These are phyloP conservation scores for Entomortierella chlamydospora DNA, from an alignment of 192 early-diverging fungal species.

Conservation along the genomic window DNA sequence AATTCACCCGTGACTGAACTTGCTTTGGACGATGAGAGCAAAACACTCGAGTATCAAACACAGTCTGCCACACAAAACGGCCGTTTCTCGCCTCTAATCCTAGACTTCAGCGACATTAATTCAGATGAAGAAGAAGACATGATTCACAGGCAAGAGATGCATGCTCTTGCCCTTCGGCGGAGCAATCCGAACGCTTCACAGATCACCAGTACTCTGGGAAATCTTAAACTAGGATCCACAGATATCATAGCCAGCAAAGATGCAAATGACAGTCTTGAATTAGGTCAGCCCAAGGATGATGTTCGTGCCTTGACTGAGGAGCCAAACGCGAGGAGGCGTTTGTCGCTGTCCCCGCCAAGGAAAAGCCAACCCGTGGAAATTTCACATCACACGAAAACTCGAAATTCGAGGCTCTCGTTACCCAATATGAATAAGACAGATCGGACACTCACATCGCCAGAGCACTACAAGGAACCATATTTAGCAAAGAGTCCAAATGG, in stretches of 20 bases:
- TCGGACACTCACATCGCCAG: neutral
- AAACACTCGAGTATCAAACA: conserved; percentile 10
- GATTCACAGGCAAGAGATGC: neutral
- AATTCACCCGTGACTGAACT: neutral
- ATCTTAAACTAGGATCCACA: neutral
- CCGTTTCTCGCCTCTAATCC: neutral
- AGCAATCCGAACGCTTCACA: neutral
- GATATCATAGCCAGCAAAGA: neutral
- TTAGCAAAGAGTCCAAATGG: neutral
- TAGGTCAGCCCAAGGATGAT: neutral
- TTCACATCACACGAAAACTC: neutral
- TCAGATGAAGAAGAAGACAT: conserved; percentile 20
- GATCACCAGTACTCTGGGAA: neutral
- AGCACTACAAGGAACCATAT: neutral
- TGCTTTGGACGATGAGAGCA: neutral
- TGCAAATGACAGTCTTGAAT: neutral
- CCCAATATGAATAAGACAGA: neutral
- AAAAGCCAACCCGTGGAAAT: neutral
- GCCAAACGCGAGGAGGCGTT: neutral
- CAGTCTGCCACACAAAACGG: neutral
- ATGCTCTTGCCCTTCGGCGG: neutral
- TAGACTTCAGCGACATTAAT: conserved; percentile 4
- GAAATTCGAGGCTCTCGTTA: neutral
- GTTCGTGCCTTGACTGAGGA: neutral
- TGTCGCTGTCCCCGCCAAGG: neutral